phyloP scores from a whole-genome alignment of 495 filamentous ascomycete genomes.

The Hypoxylon subgilvum region DNA sequence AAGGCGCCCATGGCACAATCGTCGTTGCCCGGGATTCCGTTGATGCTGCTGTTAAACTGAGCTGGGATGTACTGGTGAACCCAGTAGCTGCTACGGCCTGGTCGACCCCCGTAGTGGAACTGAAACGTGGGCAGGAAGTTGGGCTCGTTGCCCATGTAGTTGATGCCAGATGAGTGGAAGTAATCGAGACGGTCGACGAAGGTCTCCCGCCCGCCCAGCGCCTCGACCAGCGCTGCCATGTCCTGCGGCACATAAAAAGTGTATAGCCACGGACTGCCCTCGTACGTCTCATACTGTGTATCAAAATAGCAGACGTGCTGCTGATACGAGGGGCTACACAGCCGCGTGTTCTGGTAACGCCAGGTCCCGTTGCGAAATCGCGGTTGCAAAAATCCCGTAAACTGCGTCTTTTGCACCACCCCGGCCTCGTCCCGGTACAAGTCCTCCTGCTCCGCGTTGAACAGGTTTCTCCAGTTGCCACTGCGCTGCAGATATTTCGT shows the following conservation, averaged over 20 bases:
- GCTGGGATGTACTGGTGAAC: constrained; percentile 70
- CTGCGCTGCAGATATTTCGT: constrained; percentile 64
- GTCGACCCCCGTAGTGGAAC: constrained; percentile 74
- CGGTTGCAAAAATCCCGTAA: constrained; percentile 73
- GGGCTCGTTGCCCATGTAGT: constrained; percentile 77
- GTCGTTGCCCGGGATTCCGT: constrained; percentile 76
- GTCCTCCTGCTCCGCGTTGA: constrained; percentile 52
- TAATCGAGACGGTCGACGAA: constrained; percentile 68
- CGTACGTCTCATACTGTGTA: constrained; percentile 71
- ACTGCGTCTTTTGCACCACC: constrained; percentile 47
- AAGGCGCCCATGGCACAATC: constrained; percentile 80
- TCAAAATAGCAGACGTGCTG: constrained; percentile 58
- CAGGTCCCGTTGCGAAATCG: constrained; percentile 67
- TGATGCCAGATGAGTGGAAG: constrained; percentile 67
- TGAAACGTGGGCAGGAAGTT: constrained; percentile 74
- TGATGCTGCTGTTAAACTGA: constrained; percentile 65
- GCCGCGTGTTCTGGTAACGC: constrained; percentile 69
- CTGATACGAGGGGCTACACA: constrained; percentile 60
- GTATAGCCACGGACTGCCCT: constrained; percentile 75
- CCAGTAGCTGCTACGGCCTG: constrained; percentile 65
- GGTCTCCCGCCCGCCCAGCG: constrained; percentile 62
- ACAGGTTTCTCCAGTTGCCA: constrained; percentile 63
- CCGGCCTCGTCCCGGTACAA: constrained; percentile 36
- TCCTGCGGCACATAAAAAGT: constrained; percentile 75
- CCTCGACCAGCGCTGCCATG: constrained; percentile 63